These are phyloP conservation scores for Ustulina deusta DNA, from an alignment of 2,329 filamentous ascomycete genomes.

Conservation along the genomic window DNA sequence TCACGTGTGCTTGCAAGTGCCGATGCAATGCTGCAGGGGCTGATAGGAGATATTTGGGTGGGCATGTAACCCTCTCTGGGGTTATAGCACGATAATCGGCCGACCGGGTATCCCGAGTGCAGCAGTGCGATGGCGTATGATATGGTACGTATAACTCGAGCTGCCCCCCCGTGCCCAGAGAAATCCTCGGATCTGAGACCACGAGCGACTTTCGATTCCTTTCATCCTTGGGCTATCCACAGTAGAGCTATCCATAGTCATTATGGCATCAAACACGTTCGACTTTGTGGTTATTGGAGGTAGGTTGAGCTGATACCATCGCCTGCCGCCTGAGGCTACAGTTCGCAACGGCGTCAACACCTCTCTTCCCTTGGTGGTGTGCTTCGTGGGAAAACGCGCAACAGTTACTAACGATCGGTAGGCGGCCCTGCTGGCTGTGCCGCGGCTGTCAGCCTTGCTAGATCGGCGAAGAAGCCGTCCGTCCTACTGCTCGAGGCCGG, in stretches of 20 bases:
- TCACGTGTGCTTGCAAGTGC: too few relatives aligned
- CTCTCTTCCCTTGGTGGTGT: not conserved
- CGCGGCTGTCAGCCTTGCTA: conserved; percentile 65
- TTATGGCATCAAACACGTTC: conserved; percentile 23
- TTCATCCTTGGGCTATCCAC: not conserved
- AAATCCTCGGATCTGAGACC: not conserved
- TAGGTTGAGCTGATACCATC: conserved; percentile 1
- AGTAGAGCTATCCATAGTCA: not conserved
- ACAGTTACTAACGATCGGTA: conserved; percentile 5
- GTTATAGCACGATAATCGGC: not conserved
- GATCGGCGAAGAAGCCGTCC: conserved; percentile 58
- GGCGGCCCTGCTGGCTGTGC: conserved; percentile 62
- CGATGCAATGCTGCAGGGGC: too few relatives aligned
- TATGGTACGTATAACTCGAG: not conserved
- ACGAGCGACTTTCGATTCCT: not conserved
- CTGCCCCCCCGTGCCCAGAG: not conserved
- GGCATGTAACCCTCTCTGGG: not conserved
- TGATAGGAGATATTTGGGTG: not conserved
- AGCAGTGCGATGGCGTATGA: not conserved
- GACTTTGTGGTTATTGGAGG: conserved; percentile 32
- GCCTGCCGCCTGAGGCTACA: conserved; percentile 53
- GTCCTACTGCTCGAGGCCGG: conserved; percentile 74
- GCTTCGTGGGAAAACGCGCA: not conserved
- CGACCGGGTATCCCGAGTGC: too few relatives aligned
- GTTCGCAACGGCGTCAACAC: conserved; percentile 54